phyloP scores from a whole-genome alignment of 345 rosid species.

The Citropsis articulata region DNA sequence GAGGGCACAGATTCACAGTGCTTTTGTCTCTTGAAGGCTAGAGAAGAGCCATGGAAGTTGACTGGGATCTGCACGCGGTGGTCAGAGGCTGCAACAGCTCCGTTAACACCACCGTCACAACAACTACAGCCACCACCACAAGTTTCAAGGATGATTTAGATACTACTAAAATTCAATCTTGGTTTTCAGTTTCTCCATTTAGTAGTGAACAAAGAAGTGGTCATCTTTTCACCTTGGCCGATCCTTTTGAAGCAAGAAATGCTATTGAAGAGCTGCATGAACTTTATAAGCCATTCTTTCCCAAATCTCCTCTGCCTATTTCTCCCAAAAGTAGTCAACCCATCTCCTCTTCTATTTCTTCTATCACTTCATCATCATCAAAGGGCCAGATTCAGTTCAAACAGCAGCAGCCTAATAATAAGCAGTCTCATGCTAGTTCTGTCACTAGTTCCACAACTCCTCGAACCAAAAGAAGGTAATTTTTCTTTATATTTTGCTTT shows the following conservation, averaged over 20 bases:
- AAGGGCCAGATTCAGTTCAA: slow-evolving; percentile 21
- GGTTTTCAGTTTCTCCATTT: slow-evolving; percentile 16
- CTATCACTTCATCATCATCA: slow-evolving; percentile 30
- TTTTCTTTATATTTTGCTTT: neutral
- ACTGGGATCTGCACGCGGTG: slow-evolving; percentile 98
- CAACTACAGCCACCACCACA: slow-evolving; percentile 18
- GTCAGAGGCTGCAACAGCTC: slow-evolving; percentile 67
- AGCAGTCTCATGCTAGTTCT: slow-evolving; percentile 25
- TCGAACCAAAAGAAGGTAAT: slow-evolving; percentile 88
- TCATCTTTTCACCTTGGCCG: slow-evolving; percentile 21
- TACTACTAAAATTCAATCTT: slow-evolving; percentile 15
- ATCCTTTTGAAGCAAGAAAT: slow-evolving; percentile 38
- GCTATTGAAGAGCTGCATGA: slow-evolving; percentile 60
- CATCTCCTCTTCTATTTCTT: slow-evolving; percentile 38
- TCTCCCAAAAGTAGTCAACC: slow-evolving; percentile 24
- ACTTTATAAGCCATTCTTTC: slow-evolving; percentile 68
- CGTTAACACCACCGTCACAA: slow-evolving; percentile 29
- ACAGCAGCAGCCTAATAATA: slow-evolving; percentile 21
- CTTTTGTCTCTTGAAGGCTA: slow-evolving; percentile 22
- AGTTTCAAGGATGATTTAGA: slow-evolving; percentile 22
- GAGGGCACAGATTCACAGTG: slow-evolving; percentile 31
- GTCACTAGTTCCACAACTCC: slow-evolving; percentile 23
- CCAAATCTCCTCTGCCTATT: slow-evolving; percentile 38
- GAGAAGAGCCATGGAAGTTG: slow-evolving; percentile 55
- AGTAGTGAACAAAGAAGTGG: slow-evolving; percentile 10